These are phyloP conservation scores for Xanthoconium separans DNA, from an alignment of 1,284 basidiomycete species.

Conservation along the genomic window DNA sequence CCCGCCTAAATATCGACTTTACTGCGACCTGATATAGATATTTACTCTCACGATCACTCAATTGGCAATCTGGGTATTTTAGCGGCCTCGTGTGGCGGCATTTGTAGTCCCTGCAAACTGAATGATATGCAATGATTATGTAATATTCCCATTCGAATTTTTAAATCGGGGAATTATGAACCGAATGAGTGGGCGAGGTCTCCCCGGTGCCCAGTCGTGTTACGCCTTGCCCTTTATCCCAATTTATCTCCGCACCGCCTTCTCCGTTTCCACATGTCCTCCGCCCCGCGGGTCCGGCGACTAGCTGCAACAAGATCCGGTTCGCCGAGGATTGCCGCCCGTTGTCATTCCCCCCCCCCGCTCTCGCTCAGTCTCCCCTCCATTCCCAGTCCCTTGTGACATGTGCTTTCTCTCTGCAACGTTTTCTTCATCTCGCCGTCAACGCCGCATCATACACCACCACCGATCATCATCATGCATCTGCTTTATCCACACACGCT, in stretches of 20 bases:
- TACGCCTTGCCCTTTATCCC: conserved; percentile 14
- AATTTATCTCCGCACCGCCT: conserved; percentile 26
- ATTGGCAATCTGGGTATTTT: conserved; percentile 25
- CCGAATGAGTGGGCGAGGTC: conserved; percentile 14
- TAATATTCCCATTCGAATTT: conserved; percentile 29
- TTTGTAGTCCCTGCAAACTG: conserved; percentile 32
- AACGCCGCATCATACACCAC: conserved; percentile 25
- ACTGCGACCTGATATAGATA: conserved; percentile 14
- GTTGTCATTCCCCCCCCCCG: not conserved
- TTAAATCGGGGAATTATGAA: not conserved
- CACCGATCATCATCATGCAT: conserved; percentile 21
- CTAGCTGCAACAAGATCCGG: conserved; percentile 29
- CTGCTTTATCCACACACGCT: conserved; percentile 16
- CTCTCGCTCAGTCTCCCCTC: conserved; percentile 5
- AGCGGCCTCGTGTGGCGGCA: conserved; percentile 34
- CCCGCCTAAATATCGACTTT: conserved; percentile 33
- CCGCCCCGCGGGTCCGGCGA: conserved; percentile 31
- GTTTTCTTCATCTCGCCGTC: conserved; percentile 33
- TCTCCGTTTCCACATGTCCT: conserved; percentile 13
- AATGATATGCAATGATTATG: conserved; percentile 22
- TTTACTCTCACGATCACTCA: conserved; percentile 7
- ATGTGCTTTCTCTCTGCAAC: conserved; percentile 27
- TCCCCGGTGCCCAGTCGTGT: conserved; percentile 29
- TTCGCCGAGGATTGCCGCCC: conserved; percentile 24
- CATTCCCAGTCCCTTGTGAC: conserved; percentile 19